phyloP scores from a whole-genome alignment of 108 stramenopile genomes.

The Cyclotella kingstonii region DNA sequence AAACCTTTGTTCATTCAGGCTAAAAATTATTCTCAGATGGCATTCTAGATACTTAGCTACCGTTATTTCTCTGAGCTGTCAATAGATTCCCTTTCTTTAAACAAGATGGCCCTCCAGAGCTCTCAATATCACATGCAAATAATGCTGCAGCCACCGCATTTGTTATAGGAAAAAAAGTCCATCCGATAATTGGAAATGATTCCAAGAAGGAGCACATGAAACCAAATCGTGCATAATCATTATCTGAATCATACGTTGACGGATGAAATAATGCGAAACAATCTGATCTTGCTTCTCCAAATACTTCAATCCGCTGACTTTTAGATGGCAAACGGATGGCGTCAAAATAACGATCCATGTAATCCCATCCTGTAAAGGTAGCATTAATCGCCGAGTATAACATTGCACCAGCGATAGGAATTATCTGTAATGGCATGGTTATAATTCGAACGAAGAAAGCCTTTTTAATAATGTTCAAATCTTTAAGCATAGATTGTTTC shows the following conservation, averaged over 20 bases:
- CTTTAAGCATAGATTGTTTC: slow-evolving; percentile 25
- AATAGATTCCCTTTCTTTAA: no score
- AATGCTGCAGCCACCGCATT: slow-evolving; percentile 14
- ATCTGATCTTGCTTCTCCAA: slow-evolving; percentile 20
- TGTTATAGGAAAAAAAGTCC: slow-evolving; percentile 12
- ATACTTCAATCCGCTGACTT: slow-evolving; percentile 13
- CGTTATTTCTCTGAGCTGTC: no score
- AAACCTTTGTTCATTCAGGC: no score
- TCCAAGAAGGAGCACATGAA: slow-evolving; percentile 36
- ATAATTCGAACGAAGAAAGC: slow-evolving; percentile 21
- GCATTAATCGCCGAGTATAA: slow-evolving; percentile 41
- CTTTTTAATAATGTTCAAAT: slow-evolving; percentile 34
- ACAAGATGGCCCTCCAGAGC: slow-evolving; percentile 21
- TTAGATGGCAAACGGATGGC: slow-evolving; percentile 3
- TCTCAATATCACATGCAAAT: slow-evolving; percentile 36
- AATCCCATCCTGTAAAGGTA: slow-evolving; percentile 30
- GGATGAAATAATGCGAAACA: slow-evolving; percentile 19
- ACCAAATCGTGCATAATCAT: slow-evolving; percentile 39
- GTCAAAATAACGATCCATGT: slow-evolving; percentile 27
- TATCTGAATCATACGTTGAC: slow-evolving; percentile 31
- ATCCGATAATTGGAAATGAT: slow-evolving; percentile 11
- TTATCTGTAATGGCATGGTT: slow-evolving; percentile 9
- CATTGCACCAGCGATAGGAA: not conserved
- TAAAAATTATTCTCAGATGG: no score
- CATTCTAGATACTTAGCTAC: no score